These are phyloP conservation scores for Pseudoperonospora humuli DNA, from an alignment of 352 stramenopile species.

Conservation along the genomic window DNA sequence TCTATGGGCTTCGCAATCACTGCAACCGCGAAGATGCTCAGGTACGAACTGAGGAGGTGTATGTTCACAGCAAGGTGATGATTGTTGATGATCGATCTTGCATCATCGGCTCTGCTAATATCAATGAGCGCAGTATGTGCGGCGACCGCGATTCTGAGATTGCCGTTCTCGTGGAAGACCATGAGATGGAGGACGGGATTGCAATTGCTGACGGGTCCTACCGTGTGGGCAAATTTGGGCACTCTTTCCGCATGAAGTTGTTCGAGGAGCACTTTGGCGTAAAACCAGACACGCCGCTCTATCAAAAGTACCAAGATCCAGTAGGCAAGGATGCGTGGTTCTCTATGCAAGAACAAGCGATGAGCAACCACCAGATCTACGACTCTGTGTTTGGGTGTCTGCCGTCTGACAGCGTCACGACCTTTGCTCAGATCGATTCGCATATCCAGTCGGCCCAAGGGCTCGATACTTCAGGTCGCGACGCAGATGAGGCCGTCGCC, in stretches of 20 bases:
- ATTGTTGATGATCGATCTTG: constrained; percentile 74
- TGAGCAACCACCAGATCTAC: constrained; percentile 78
- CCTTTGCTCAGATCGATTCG: constrained; percentile 62
- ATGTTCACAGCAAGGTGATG: constrained; percentile 90
- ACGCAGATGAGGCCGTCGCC: constrained; percentile 21
- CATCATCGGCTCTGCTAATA: constrained; percentile 83
- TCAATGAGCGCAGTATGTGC: constrained; percentile 85
- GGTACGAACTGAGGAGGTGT: constrained; percentile 68
- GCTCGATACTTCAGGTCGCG: constrained; percentile 25
- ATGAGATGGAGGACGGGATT: constrained; percentile 52
- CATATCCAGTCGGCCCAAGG: constrained; percentile 28
- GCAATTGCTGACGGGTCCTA: constrained; percentile 36
- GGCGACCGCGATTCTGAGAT: constrained; percentile 84
- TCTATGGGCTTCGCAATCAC: constrained; percentile 74
- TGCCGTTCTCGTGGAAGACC: constrained; percentile 76
- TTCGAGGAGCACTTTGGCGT: constrained; percentile 83
- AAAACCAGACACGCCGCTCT: constrained; percentile 31
- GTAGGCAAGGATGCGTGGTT: constrained; percentile 64
- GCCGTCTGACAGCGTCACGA: constrained; percentile 63
- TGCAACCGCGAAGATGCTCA: constrained; percentile 25
- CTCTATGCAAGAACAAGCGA: constrained; percentile 78
- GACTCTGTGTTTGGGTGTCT: constrained; percentile 76
- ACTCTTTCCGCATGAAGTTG: constrained; percentile 84
- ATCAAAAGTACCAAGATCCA: constrained; percentile 56
- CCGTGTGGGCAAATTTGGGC: constrained; percentile 69